Percentiles rank a stretch among this genome's conserved stretches.
These are phyloP conservation scores for Macrolepiota dolichaula DNA, from an alignment of 768 basidiomycete genomes.

Conservation along the genomic window DNA sequence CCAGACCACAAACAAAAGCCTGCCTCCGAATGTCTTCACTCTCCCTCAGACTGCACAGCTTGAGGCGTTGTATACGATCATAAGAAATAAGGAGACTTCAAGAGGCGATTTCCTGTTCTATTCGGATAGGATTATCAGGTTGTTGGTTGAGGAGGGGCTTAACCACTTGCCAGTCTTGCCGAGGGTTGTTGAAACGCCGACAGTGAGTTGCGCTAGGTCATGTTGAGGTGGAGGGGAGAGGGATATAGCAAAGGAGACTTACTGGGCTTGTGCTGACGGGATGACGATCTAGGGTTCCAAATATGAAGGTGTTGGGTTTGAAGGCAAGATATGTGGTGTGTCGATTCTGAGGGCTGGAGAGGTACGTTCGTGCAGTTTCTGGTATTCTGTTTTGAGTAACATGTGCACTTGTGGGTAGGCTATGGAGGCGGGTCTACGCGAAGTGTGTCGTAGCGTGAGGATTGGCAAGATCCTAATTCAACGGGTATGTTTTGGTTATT, in stretches of 20 bases:
- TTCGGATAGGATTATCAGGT: slow-evolving; percentile 85
- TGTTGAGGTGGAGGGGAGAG: neutral
- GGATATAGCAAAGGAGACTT: neutral
- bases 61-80: slow-evolving; percentile 94
- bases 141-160: slow-evolving; percentile 81
- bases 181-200: slow-evolving; percentile 79
- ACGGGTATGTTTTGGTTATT: slow-evolving; percentile 48
- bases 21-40: slow-evolving; percentile 85
- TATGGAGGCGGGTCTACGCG: slow-evolving; percentile 96
- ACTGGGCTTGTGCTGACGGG: neutral
- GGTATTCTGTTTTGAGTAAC: neutral
- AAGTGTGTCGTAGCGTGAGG: slow-evolving; percentile 90
- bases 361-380: slow-evolving; percentile 38
- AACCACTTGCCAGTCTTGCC: slow-evolving; percentile 79
- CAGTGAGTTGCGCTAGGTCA: slow-evolving; percentile 41
- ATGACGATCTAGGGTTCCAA: slow-evolving; percentile 56
- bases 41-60: slow-evolving; percentile 90
- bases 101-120: slow-evolving; percentile 97
- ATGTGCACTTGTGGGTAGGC: slow-evolving; percentile 45
- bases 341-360: slow-evolving; percentile 94
- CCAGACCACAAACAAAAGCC: slow-evolving; percentile 34
- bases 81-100: slow-evolving; percentile 81
- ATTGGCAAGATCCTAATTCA: slow-evolving; percentile 99
- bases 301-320: slow-evolving; percentile 91
- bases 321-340: slow-evolving; percentile 95